Percentiles rank a stretch among this genome's conserved stretches.
Evolutionary conservation across 2,329 filamentous ascomycete genomes (phyloP).

Genomic region (Fusarium pseudonygamai): DNA sequence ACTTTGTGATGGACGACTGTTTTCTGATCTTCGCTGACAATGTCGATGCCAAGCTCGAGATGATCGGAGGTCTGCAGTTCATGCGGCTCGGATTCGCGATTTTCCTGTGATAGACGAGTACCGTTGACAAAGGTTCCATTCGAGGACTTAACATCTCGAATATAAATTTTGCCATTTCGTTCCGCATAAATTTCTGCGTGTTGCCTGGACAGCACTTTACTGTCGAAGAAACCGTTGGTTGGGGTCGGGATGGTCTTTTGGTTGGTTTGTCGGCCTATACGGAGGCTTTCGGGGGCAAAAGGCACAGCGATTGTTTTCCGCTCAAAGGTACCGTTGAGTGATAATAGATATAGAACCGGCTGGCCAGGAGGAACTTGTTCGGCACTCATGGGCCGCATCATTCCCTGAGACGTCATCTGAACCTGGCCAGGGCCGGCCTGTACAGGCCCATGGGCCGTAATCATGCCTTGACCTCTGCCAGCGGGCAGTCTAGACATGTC

Average conservation of each 20-base stretch:
- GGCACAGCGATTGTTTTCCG: slow-evolving; percentile 95
- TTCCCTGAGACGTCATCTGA: slow-evolving; percentile 55
- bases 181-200: slow-evolving; percentile 97
- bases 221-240: slow-evolving; percentile 95
- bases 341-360: slow-evolving; percentile 85
- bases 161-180: slow-evolving; percentile 87
- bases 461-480: slow-evolving; percentile 56
- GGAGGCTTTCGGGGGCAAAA: slow-evolving; percentile 90
- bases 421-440: slow-evolving; percentile 47
- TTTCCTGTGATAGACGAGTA: slow-evolving; percentile 87
- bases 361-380: slow-evolving; percentile 71
- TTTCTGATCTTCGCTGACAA: slow-evolving; percentile 98
- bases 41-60: slow-evolving; percentile 95
- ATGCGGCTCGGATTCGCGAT: slow-evolving; percentile 94
- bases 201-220: slow-evolving; percentile 94
- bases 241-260: slow-evolving; percentile 93
- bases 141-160: slow-evolving; percentile 96
- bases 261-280: slow-evolving; percentile 96
- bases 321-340: slow-evolving; percentile 96
- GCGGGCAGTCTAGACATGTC: slow-evolving; percentile 59
- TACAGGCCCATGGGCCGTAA: slow-evolving; percentile 45
- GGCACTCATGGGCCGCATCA: slow-evolving; percentile 69
- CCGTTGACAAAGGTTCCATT: slow-evolving; percentile 99
- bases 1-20: slow-evolving; percentile 99
- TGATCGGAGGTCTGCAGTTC: slow-evolving; percentile 92